Conservation (phyloP, 257 asterid genomes). For the Rubia yunnanensis region DNA sequence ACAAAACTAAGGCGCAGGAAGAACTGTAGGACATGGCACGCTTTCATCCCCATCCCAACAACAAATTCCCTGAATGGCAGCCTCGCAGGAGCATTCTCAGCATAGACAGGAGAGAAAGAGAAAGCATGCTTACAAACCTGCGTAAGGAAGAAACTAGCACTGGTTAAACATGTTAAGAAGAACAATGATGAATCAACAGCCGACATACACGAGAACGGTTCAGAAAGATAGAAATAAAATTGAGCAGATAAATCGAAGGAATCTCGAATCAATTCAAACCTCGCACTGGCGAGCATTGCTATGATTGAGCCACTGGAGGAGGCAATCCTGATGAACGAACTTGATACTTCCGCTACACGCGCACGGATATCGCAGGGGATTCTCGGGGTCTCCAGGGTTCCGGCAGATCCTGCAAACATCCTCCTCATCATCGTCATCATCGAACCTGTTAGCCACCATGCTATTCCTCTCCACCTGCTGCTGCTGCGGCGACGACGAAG, state of each 20-base stretch:
- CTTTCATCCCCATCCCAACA: conserved; percentile 86
- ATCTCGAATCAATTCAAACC: conserved; percentile 24
- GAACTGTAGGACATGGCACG: conserved; percentile 88
- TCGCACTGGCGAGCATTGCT: conserved; percentile 99
- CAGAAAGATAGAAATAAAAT: not conserved
- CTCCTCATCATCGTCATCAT: conserved; percentile 87
- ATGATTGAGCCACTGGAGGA: conserved; percentile 98
- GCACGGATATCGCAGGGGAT: conserved; percentile 89
- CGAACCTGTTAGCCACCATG: conserved; percentile 31
- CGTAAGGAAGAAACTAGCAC: not conserved
- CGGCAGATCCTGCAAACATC: conserved; percentile 99
- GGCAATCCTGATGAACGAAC: conserved; percentile 94
- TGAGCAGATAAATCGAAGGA: not conserved
- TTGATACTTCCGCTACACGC: conserved; percentile 98
- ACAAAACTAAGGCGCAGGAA: conserved; percentile 89
- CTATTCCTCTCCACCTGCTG: conserved; percentile 21
- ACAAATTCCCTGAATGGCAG: conserved; percentile 87
- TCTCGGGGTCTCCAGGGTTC: conserved; percentile 82
- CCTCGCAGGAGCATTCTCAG: conserved; percentile 87
- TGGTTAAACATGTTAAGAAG: not conserved
- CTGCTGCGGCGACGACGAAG: conserved; percentile 30
- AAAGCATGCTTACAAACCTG: conserved; percentile 97
- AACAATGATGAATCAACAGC: not conserved
- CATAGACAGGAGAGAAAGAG: conserved; percentile 94
- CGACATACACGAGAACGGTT: too few species aligned